Evolutionary conservation across 2,329 filamentous ascomycete genomes (phyloP).

Genomic region (Ceratocystis alfenasii): DNA sequence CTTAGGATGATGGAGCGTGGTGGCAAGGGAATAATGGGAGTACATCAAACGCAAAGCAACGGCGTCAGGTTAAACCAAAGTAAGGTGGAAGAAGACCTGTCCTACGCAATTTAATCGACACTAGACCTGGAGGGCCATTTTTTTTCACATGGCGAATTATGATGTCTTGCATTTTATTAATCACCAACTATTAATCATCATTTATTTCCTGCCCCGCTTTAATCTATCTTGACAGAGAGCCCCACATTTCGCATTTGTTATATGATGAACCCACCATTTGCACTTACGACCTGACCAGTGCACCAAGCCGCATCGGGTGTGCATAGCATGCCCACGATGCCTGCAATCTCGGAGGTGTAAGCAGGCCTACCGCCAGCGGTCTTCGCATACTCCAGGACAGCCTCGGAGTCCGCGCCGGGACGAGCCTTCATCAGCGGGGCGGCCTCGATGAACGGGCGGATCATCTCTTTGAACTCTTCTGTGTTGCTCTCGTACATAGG

Average conservation of each 20-base stretch:
- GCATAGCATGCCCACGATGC: constrained; percentile 29
- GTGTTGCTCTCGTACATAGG: constrained; percentile 40
- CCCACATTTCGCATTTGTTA: constrained; percentile 23
- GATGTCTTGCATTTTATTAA: neutral
- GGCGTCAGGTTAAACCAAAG: neutral
- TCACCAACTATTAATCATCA: neutral
- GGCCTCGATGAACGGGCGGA: constrained; percentile 36
- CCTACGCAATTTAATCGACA: no score
- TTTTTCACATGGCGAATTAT: neutral
- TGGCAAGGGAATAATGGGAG: neutral
- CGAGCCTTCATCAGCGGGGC: constrained; percentile 53
- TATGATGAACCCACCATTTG: constrained; percentile 59
- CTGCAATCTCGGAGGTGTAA: constrained; percentile 24
- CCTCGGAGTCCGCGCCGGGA: constrained; percentile 21
- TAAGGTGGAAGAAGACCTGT: no score
- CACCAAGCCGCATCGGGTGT: constrained; percentile 61
- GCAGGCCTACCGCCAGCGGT: constrained; percentile 24
- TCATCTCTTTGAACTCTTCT: constrained; percentile 33
- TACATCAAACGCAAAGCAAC: neutral
- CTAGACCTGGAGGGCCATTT: neutral
- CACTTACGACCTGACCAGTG: constrained; percentile 67
- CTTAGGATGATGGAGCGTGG: neutral
- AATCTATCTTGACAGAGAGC: constrained; percentile 18
- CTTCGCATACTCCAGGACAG: constrained; percentile 23
- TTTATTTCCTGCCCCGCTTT: neutral